phyloP scores from a whole-genome alignment of 208 protist species.

The Crithidia fasciculata region DNA sequence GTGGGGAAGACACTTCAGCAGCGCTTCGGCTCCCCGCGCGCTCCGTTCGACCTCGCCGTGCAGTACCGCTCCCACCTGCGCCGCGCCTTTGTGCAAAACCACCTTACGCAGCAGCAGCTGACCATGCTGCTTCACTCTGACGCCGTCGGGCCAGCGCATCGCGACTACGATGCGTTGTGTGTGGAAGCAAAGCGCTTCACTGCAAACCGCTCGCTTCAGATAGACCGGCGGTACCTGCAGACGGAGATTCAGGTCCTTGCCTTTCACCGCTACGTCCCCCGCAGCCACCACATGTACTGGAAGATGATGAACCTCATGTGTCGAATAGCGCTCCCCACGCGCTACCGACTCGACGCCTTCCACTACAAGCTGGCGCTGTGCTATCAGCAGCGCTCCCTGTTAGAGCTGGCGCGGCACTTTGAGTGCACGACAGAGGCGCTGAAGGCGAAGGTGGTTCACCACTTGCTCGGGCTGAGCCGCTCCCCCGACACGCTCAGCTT shows the following conservation, averaged over 20 bases:
- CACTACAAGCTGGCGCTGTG: conserved; percentile 24
- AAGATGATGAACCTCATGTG: conserved; percentile 30
- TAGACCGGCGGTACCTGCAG: conserved; percentile 22
- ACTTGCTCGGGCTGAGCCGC: conserved; percentile 21
- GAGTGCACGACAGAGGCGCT: conserved; percentile 21
- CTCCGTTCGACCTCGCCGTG: conserved; percentile 49
- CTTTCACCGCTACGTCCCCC: conserved; percentile 17
- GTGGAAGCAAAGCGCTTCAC: conserved; percentile 20
- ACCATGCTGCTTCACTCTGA: conserved; percentile 4
- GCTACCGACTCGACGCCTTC: conserved; percentile 22
- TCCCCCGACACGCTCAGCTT: conserved; percentile 30
- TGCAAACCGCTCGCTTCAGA: conserved; percentile 14
- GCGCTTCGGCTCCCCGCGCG: conserved; percentile 26
- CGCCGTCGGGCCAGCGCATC: not conserved
- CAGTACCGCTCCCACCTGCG: conserved; percentile 42
- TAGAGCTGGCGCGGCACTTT: conserved; percentile 15
- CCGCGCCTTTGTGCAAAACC: conserved; percentile 23
- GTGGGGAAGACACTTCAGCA: conserved; percentile 28
- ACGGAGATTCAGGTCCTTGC: conserved; percentile 10
- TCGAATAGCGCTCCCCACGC: conserved; percentile 9
- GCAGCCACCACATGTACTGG: conserved; percentile 33
- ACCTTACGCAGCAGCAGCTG: conserved; percentile 15
- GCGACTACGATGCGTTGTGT: conserved; percentile 20
- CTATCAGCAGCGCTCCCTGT: conserved; percentile 36
- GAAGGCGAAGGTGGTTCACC: conserved; percentile 14